A percentile compares a stretch with the other conserved stretches of the same genome.
Evolutionary conservation across 202 grass and related monocot genomes (phyloP).

Genomic region (Dendrocalamus latiflorus): DNA sequence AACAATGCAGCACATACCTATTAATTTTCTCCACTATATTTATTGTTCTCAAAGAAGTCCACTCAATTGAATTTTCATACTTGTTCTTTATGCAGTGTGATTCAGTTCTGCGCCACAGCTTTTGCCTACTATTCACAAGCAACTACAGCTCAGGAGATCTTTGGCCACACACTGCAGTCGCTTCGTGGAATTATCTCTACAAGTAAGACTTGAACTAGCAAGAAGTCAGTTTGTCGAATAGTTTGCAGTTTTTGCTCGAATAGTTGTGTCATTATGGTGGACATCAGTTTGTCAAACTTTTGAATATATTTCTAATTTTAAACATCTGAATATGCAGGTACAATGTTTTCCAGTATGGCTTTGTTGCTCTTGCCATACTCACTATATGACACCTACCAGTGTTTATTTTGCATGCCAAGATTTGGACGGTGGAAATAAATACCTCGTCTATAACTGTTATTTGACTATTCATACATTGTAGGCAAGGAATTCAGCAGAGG

Average conservation of each 20-base stretch:
- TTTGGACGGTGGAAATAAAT: background rate
- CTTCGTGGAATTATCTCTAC: constrained; percentile 91
- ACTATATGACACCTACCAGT: too few species aligned
- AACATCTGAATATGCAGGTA: constrained; percentile 53
- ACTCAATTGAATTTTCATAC: background rate
- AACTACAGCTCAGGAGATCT: constrained; percentile 89
- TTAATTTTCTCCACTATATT: background rate
- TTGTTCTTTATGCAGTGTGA: constrained; percentile 61
- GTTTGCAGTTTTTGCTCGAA: background rate
- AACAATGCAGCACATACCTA: background rate
- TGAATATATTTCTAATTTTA: constrained; percentile 10
- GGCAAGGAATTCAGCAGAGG: constrained; percentile 91
- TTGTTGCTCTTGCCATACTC: constrained; percentile 81
- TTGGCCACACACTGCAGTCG: constrained; percentile 84
- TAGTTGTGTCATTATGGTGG: background rate
- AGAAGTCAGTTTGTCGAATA: background rate
- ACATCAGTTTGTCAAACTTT: background rate
- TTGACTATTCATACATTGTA: background rate
- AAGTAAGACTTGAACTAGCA: constrained; percentile 58
- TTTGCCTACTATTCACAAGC: constrained; percentile 94
- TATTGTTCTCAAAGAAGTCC: background rate
- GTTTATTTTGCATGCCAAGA: too few species aligned
- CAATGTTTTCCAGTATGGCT: constrained; percentile 90
- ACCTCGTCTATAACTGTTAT: background rate
- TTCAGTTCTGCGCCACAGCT: constrained; percentile 86